Evolutionary conservation across 139 green algal genomes (phyloP).

Genomic region (Spirogloea muscicola): DNA sequence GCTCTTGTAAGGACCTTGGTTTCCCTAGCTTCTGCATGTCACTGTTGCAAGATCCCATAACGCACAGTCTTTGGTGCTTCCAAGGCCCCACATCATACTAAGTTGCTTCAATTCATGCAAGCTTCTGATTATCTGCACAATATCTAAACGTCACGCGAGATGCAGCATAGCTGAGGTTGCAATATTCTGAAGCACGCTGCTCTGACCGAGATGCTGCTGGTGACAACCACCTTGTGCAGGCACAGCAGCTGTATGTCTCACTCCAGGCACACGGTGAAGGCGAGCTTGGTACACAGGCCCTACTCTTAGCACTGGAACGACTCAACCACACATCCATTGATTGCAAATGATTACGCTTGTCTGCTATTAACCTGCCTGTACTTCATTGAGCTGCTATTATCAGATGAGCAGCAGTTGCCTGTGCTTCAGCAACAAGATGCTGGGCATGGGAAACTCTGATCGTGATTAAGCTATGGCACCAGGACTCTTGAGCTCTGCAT

Average conservation of each 20-base stretch:
- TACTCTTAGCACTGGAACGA: slow-evolving; percentile 38
- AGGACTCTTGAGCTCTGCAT: too few relatives aligned
- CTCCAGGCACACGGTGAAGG: slow-evolving; percentile 31
- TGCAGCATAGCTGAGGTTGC: neutral
- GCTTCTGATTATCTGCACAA: neutral
- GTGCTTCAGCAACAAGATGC: too few relatives aligned
- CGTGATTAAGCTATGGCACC: too few relatives aligned
- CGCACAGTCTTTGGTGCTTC: neutral
- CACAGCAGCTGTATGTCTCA: slow-evolving; percentile 36
- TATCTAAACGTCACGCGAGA: neutral
- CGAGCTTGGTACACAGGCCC: slow-evolving; percentile 31
- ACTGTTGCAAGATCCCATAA: too few relatives aligned
- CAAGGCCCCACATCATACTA: neutral
- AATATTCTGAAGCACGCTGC: neutral
- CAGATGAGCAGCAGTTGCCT: too few relatives aligned
- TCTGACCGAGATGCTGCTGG: neutral
- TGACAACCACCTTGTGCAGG: slow-evolving; percentile 9
- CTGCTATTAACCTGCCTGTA: too few relatives aligned
- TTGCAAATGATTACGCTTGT: too few relatives aligned
- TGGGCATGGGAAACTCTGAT: too few relatives aligned
- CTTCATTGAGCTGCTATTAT: too few relatives aligned
- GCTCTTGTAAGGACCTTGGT: slow-evolving; percentile 19
- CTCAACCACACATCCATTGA: slow-evolving; percentile 44
- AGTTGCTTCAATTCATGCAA: neutral
- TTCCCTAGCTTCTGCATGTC: neutral